Evolutionary conservation across 2,329 filamentous ascomycete genomes (phyloP), one percentile per base, ranked within the genome.

Genomic region (Exophiala lecanii-corni): DNA sequence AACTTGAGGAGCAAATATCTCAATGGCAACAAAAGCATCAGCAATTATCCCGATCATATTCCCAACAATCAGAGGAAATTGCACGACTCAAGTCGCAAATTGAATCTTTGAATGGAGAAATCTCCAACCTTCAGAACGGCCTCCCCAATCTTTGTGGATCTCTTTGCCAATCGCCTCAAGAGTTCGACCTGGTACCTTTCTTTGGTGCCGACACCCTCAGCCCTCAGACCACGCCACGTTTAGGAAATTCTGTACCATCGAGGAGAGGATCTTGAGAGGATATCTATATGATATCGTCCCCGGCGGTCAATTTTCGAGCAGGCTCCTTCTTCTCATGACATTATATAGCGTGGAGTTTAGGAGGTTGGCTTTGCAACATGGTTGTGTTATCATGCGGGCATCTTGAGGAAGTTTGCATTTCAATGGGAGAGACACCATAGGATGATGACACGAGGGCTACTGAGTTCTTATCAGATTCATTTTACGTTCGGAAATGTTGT

Each of bases 1-100:
- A 96, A 50, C 82, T 97, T 20, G 89, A 97, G 66, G 78, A 81
- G 43, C 47, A 53, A 32, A 53, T 55, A 18, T 26, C 40, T 7
- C 38, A 53, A 26, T 55, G 52, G 52, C 48, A 52, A 37, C 41
- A 51, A 26, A 55, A 53, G 36, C 52, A 55, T 26, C 44, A 53
- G 26, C 32, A 36, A 7, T 37, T 55, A 9, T 41, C 47, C 13
- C 45, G 41, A 30, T 53, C 47, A 5, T 53, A 55, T 25, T 46
- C 47, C 6, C 43, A 50, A 25, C 52, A 55, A 26, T 39, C 42
- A 19, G 40, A 51, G 18, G 52, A 55, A 46, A 38, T 55, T 9
- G 17, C 37, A 9, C 35, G 48, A 18, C 52, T 55, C 12, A 49
- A 53, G 45, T 26, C 39, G n/a, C 52, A 49, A 18, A 53, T 55